Evolutionary conservation across 2,329 filamentous ascomycete species (phyloP), one percentile per base, ranked within the genome.

Genomic region (Rhexocercosporidium sp.): DNA sequence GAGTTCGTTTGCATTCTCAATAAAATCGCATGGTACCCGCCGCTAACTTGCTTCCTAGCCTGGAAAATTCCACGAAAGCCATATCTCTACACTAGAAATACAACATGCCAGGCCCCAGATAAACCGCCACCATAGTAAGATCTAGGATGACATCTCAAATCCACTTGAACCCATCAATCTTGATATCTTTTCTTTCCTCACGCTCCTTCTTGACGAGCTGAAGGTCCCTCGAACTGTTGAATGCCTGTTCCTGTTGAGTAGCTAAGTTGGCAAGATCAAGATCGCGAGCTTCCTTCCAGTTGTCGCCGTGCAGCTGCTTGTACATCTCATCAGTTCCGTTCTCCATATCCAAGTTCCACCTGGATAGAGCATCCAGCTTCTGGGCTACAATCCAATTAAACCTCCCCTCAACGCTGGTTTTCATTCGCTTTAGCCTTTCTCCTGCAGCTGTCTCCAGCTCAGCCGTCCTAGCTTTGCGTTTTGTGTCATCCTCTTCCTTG

Each of bases 401-500:
- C 22, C 66, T 69, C 2, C 8, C 57, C 18, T 73, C 69, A 12
- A 39, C 47, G 16, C 72, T 70, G 7, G 53, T 61, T 61, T 74
- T 75, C 11, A 71, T 49, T 9, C 71, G 67, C 66, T 75, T 73
- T n/a, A 65, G 22, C 41, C 69, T 72, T 51, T 70, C 64, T 61
- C 70, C 70, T 9, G 78, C 77, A 25, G 75, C 74, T 14, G 64
- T 63, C 51, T 78, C 75, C 57, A 74, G 37, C 34, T 74, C 70
- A 22, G 65, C 70, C 12, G 72, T 69, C 37, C 70, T 67, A 46
- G 62, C 71, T 64, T 76, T 78, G 47, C 73, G 75, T 57, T 75
- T 77, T 69, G 74, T 75, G 16, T 69, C 68, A 8, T 73, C 68
- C 34, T 72, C 75, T 37, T 74, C 73, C 71, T 82, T 84, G 25